Conservation (phyloP, 257 asterid species). For the Osmanthus fragrans region DNA sequence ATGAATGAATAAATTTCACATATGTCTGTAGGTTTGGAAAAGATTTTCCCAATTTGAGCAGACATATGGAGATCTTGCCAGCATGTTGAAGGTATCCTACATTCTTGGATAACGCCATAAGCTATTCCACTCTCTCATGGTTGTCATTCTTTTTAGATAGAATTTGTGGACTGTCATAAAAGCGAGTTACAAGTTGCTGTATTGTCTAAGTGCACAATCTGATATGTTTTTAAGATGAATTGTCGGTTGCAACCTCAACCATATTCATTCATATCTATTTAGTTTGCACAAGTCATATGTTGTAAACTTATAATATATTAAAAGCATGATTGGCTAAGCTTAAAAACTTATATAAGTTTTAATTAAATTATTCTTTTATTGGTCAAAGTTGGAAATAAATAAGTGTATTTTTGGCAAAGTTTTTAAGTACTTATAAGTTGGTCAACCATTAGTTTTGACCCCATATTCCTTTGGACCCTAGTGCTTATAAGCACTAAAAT, state of each 20-base stretch:
- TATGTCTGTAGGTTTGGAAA: conserved; percentile 79
- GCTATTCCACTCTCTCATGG: not conserved
- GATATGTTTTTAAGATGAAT: not conserved
- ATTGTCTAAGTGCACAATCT: not conserved
- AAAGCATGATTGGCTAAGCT: not conserved
- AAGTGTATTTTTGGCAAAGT: too few relatives aligned
- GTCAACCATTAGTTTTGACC: too few relatives aligned
- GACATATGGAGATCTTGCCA: conserved; percentile 94
- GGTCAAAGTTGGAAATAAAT: conserved; percentile 1
- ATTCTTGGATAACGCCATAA: conserved; percentile 10
- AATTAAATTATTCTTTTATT: not conserved
- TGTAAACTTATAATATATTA: not conserved
- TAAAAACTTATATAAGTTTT: not conserved
- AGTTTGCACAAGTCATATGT: not conserved
- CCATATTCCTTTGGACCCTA: too few relatives aligned
- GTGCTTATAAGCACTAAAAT: too few relatives aligned
- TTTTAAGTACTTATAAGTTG: too few relatives aligned
- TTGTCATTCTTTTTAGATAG: conserved; percentile 3
- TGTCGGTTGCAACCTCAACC: not conserved
- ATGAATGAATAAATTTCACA: conserved; percentile 8
- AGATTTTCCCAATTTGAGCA: conserved; percentile 84
- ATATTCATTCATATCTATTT: not conserved
- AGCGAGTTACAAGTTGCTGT: not conserved
- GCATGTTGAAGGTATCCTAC: conserved; percentile 82
- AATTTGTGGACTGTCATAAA: not conserved